These are phyloP conservation scores for Cercospora sp. DNA, from an alignment of 2,329 filamentous ascomycete species.

Conservation along the genomic window DNA sequence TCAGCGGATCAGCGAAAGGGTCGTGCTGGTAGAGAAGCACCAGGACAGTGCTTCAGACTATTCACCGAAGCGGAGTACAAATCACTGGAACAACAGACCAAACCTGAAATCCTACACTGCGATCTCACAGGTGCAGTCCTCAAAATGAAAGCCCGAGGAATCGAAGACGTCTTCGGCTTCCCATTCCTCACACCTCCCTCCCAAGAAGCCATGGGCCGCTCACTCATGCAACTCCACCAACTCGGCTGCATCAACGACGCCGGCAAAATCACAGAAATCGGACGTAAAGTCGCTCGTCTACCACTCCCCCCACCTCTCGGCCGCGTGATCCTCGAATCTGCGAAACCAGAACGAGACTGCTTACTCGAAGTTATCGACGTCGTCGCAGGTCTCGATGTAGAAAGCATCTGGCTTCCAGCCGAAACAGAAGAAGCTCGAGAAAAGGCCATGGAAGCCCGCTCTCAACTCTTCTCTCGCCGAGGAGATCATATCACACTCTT, in stretches of 20 bases:
- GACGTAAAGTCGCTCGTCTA: slow-evolving; percentile 75
- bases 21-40: slow-evolving; percentile 86
- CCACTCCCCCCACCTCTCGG: slow-evolving; percentile 80
- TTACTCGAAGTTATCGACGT: slow-evolving; percentile 84
- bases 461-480: slow-evolving; percentile 59
- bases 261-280: slow-evolving; percentile 71
- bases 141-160: slow-evolving; percentile 89
- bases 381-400: slow-evolving; percentile 64
- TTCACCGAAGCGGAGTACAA: slow-evolving; percentile 80
- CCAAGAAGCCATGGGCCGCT: slow-evolving; percentile 74
- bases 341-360: slow-evolving; percentile 68
- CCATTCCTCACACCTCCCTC: slow-evolving; percentile 82
- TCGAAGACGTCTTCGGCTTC: slow-evolving; percentile 78
- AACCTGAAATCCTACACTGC: slow-evolving; percentile 86
- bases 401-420: slow-evolving; percentile 62
- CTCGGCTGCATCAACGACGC: slow-evolving; percentile 73
- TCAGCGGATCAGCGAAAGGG: slow-evolving; percentile 89
- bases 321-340: slow-evolving; percentile 78
- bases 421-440: slow-evolving; percentile 62
- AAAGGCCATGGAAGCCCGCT: slow-evolving; percentile 56
- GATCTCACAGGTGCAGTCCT: slow-evolving; percentile 83
- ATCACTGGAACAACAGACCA: slow-evolving; percentile 68
- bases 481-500: slow-evolving; percentile 66
- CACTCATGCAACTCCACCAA: slow-evolving; percentile 74
- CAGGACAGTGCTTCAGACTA: slow-evolving; percentile 84